Base-by-base conservation (phyloP, 2,329 filamentous ascomycete species). In the Cytospora schulzeri region DNA sequence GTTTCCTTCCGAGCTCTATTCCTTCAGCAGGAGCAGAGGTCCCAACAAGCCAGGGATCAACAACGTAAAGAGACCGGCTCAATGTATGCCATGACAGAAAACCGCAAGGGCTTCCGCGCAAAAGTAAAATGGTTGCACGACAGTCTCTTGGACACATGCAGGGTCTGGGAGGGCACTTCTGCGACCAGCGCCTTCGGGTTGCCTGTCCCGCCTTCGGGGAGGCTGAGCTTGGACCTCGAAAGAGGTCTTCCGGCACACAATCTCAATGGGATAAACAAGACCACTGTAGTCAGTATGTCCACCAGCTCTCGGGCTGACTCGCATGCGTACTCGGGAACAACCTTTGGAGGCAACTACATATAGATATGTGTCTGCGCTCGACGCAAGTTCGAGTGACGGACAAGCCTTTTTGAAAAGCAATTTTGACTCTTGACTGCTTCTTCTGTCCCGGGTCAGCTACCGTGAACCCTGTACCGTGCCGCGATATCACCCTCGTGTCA, bases 1-100 rank as follows among this genome's bases (percentile, higher is more conserved):
- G 64, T 70, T 19, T 70, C 69, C 2, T 70, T 70, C 60, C 69
- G 68, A 22, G 59, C 63, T 14, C 68, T 70, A 1, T 70, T 67
- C n/a, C 66, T 69, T 19, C 63, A 67, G 15, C 51, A 52, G n/a
- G 60, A 57, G 33, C 28, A 63, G 8, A 26, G 53, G 26, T 48
- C 26, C 9, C 56, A 58, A 33, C 26, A 60, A 14, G 45, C 54
- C 11, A 33, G 15, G 5, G 45, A 57, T 24, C 19, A 51, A 5
- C 15, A 35, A n/a, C 57, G 48, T 11, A 60, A 48, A 45, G 24
- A 29, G 26, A 17, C 24, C 1, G 50, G 28, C 24, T 53, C 50
- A n/a, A 29, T 28, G 28, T 29, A 59, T n/a, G 41, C 41, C 41
- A 48, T 48, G 28, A 19, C 19, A n/a, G 38, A 33, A 22, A n/a